phyloP scores from a whole-genome alignment of 2,329 filamentous ascomycete species.

The Dendryphion nanum region DNA sequence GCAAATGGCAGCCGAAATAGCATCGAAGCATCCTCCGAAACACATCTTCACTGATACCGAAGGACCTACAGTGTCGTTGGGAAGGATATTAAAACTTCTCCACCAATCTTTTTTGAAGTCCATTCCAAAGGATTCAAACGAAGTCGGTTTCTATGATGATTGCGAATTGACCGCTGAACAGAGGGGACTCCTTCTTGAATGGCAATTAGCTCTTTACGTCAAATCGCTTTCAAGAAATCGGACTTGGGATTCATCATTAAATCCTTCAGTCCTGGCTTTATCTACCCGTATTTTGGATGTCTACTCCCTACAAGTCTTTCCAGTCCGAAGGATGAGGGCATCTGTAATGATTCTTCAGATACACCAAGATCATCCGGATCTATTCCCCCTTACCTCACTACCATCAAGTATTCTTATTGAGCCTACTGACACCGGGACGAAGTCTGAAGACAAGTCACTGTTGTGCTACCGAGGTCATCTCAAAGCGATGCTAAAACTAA shows the following conservation, averaged over 20 bases:
- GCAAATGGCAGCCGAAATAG: constrained; percentile 50
- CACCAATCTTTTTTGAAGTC: constrained; percentile 50
- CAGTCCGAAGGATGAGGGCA: constrained; percentile 32
- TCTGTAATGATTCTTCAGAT: constrained; percentile 27
- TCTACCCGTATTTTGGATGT: constrained; percentile 22
- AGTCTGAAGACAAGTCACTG: constrained; percentile 35
- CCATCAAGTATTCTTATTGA: constrained; percentile 3
- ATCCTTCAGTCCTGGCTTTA: constrained; percentile 21
- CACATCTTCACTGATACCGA: constrained; percentile 53
- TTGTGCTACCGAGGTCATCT: constrained; percentile 35
- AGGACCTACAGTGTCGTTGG: constrained; percentile 54
- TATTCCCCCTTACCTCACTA: constrained; percentile 39
- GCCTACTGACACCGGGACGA: background rate
- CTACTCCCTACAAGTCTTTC: constrained; percentile 27
- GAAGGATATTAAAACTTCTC: constrained; percentile 59
- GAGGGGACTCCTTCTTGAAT: constrained; percentile 43
- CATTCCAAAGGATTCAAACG: constrained; percentile 50
- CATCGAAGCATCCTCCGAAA: constrained; percentile 52
- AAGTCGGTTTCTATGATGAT: constrained; percentile 45
- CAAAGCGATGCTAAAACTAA: constrained; percentile 37
- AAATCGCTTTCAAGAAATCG: constrained; percentile 30
- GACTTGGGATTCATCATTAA: constrained; percentile 26
- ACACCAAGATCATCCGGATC: constrained; percentile 60
- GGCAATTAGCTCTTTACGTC: constrained; percentile 37
- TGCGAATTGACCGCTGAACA: constrained; percentile 20